These are phyloP conservation scores for Parmelia sp. DNA, from an alignment of 495 filamentous ascomycete genomes.

Conservation along the genomic window DNA sequence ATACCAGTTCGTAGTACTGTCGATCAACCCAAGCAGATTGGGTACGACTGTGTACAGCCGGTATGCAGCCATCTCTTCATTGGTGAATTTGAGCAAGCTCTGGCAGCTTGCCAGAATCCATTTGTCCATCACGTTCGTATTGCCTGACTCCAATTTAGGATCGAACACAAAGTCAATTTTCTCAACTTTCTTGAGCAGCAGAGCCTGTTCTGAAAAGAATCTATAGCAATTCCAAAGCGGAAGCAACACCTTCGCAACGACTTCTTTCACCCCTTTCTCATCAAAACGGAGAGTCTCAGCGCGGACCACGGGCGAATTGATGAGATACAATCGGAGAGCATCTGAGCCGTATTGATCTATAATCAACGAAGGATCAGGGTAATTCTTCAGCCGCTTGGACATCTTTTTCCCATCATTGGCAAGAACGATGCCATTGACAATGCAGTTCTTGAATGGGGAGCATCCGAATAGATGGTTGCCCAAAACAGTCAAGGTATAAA, in stretches of 20 bases:
- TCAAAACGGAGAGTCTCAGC: conserved; percentile 90
- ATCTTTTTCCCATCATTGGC: conserved; percentile 98
- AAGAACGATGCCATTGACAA: conserved; percentile 94
- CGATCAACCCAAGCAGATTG: conserved; percentile 76
- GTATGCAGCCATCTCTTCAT: conserved; percentile 91
- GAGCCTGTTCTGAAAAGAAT: conserved; percentile 96
- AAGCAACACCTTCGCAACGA: conserved; percentile 86
- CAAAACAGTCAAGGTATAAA: conserved; percentile 87
- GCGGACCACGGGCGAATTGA: conserved; percentile 94
- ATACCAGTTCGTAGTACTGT: conserved; percentile 98
- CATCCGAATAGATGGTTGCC: conserved; percentile 86
- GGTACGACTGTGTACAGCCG: conserved; percentile 94
- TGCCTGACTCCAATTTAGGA: conserved; percentile 61
- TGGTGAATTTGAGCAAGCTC: conserved; percentile 84
- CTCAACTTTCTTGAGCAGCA: conserved; percentile 83
- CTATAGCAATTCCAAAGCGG: conserved; percentile 98
- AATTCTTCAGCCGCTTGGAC: conserved; percentile 97
- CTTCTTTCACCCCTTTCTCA: conserved; percentile 89
- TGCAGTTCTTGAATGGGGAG: conserved; percentile 91
- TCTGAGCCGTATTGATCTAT: conserved; percentile 90
- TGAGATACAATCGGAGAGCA: conserved; percentile 88
- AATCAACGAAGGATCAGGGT: conserved; percentile 79
- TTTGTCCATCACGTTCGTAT: conserved; percentile 91
- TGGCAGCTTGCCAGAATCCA: conserved; percentile 96
- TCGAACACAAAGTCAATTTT: conserved; percentile 74